Evolutionary conservation across 805 yeast species (phyloP).

Genomic region (Priceomyces carsonii): DNA sequence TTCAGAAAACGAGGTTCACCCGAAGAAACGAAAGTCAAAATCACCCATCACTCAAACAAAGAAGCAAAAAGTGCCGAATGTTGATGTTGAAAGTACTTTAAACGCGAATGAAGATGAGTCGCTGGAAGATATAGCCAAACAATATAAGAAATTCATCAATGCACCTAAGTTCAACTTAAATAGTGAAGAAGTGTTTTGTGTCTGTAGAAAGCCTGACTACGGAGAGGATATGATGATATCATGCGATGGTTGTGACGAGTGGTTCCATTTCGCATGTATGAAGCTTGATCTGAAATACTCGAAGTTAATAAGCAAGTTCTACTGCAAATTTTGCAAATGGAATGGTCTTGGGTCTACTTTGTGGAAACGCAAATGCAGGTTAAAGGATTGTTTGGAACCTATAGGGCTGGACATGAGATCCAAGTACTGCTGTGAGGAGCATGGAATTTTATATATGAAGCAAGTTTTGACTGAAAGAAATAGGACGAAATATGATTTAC

Average conservation of each 20-base stretch:
- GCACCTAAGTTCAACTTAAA: slow-evolving; percentile 46
- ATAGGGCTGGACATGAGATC: slow-evolving; percentile 45
- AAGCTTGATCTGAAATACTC: slow-evolving; percentile 51
- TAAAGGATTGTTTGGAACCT: slow-evolving; percentile 57
- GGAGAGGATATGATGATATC: slow-evolving; percentile 85
- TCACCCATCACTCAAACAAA: slow-evolving; percentile 6
- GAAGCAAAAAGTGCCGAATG: not conserved
- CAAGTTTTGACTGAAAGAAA: slow-evolving; percentile 19
- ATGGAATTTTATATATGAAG: slow-evolving; percentile 55
- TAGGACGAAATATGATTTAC: slow-evolving; percentile 14
- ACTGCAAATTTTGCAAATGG: slow-evolving; percentile 73
- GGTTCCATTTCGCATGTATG: slow-evolving; percentile 89
- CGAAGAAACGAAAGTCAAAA: slow-evolving; percentile 5
- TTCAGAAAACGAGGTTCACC: slow-evolving; percentile 1
- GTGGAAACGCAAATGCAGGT: slow-evolving; percentile 79
- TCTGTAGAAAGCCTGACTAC: slow-evolving; percentile 75
- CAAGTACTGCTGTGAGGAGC: slow-evolving; percentile 75
- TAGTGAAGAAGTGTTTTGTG: slow-evolving; percentile 70
- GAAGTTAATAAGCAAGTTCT: slow-evolving; percentile 61
- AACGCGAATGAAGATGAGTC: slow-evolving; percentile 20
- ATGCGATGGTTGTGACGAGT: slow-evolving; percentile 93
- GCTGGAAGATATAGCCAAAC: slow-evolving; percentile 34
- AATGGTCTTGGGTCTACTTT: slow-evolving; percentile 50
- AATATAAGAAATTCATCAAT: slow-evolving; percentile 34
- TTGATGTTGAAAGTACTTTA: not conserved